Evolutionary conservation across 148 eudicot species (phyloP), one percentile per base, ranked within the genome.

Genomic region (Gaultheria prostrata): DNA sequence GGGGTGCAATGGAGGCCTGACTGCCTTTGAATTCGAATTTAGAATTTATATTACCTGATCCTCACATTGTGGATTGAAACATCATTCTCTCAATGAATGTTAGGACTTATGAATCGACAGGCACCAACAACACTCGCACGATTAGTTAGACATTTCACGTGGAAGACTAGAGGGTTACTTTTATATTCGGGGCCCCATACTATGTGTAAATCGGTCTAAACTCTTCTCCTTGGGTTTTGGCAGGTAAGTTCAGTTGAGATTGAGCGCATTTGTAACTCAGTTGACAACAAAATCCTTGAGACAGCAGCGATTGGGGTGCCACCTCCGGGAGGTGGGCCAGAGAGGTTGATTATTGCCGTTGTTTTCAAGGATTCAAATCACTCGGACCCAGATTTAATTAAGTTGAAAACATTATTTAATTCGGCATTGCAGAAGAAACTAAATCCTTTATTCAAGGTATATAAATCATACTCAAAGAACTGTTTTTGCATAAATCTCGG

Each of bases 161-260:
- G 71, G n/a, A 59, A 43, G n/a, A 20, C 8, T 39, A 33, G 82
- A 35, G 32, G 32, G 46, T 79, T 33, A 43, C 28, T 57, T 35
- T 35, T 21, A 57, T 20, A 59, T 11, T 32, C 14, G 2, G 4
- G 71, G 11, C 26, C 13, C 28, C 50, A 35, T n/a, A 20, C 14
- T 39, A 0, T 33, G 46, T 35, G 8, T n/a, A 12, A 20, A 69
- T 32, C 21, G 39, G 39, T 67, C 20, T 50, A 32, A n/a, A 50
- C 67, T 46, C 24, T 35, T 39, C 53, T 59, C 26, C 6, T 39
- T 33, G 49, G 77, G 73, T 77, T 72, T 84, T 80, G 30, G 43
- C 89, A 97, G 99, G 98, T 95, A 77, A 97, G 99, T 85, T 97
- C 99, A 0, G 87, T 97, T 61, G 98, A 97, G 89, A 93, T 97